Evolutionary conservation across 1,284 basidiomycete species (phyloP).

Genomic region (Megacollybia platyphylla): DNA sequence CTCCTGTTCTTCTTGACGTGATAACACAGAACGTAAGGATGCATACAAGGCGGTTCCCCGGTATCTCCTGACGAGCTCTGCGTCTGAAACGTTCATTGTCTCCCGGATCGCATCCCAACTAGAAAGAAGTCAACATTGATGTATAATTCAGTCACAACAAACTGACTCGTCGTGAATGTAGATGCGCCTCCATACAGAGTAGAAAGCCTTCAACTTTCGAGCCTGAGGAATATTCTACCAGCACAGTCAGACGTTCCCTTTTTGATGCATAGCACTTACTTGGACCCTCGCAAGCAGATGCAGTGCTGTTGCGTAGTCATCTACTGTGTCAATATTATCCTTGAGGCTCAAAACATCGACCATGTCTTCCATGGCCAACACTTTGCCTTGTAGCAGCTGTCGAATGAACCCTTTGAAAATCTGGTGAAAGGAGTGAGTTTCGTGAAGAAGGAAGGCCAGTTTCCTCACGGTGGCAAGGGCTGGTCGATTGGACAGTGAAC

Average conservation of each 20-base stretch:
- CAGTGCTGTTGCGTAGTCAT: slow-evolving; percentile 54
- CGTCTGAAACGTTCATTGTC: slow-evolving; percentile 59
- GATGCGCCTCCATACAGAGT: slow-evolving; percentile 76
- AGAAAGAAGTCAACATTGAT: slow-evolving; percentile 4
- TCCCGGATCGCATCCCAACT: slow-evolving; percentile 66
- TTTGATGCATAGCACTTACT: slow-evolving; percentile 21
- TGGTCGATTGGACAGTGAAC: slow-evolving; percentile 27
- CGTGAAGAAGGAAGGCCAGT: not conserved
- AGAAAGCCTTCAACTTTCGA: slow-evolving; percentile 55
- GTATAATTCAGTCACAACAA: not conserved
- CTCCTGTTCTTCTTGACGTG: slow-evolving; percentile 23
- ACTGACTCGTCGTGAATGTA: slow-evolving; percentile 82
- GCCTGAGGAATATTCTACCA: slow-evolving; percentile 54
- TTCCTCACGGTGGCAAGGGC: slow-evolving; percentile 32
- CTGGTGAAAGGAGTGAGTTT: slow-evolving; percentile 16
- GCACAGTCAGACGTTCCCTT: slow-evolving; percentile 1
- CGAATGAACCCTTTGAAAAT: slow-evolving; percentile 55
- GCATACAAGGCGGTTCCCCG: slow-evolving; percentile 57
- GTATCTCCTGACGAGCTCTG: slow-evolving; percentile 54
- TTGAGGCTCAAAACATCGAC: slow-evolving; percentile 64
- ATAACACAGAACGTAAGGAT: slow-evolving; percentile 39
- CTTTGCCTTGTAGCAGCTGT: slow-evolving; percentile 55
- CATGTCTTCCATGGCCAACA: slow-evolving; percentile 53
- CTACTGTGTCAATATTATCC: slow-evolving; percentile 42
- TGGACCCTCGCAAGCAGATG: slow-evolving; percentile 43